phyloP scores from a whole-genome alignment of 2,329 filamentous ascomycete species.

The Talaromyces albobiverticillius region DNA sequence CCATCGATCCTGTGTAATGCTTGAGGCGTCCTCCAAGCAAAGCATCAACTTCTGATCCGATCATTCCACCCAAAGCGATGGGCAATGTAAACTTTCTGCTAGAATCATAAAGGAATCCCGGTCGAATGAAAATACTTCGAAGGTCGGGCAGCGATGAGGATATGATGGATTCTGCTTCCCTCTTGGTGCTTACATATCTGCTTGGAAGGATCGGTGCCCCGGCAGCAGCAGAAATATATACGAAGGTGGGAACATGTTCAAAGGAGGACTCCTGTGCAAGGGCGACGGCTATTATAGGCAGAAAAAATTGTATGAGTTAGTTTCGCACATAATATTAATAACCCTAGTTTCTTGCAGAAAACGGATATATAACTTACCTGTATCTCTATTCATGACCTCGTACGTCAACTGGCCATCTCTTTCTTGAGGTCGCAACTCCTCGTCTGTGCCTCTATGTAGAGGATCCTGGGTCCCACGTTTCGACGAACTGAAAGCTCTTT shows the following conservation, averaged over 20 bases:
- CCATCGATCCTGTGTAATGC: constrained; percentile 78
- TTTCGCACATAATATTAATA: background rate
- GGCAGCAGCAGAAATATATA: constrained; percentile 83
- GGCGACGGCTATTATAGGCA: constrained; percentile 61
- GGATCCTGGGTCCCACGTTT: constrained; percentile 67
- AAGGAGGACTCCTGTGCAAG: constrained; percentile 72
- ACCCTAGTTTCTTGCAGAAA: background rate
- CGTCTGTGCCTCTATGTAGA: constrained; percentile 58
- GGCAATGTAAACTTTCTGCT: constrained; percentile 79
- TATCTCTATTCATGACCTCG: constrained; percentile 94
- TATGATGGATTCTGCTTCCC: constrained; percentile 81
- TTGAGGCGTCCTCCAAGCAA: constrained; percentile 73
- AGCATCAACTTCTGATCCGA: constrained; percentile 73
- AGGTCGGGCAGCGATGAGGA: constrained; percentile 68
- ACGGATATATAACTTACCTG: constrained; percentile 42
- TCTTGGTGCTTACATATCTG: constrained; percentile 87
- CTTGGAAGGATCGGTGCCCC: constrained; percentile 80
- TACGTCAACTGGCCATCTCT: constrained; percentile 80
- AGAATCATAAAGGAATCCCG: constrained; percentile 85
- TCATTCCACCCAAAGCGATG: constrained; percentile 72
- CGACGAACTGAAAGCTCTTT: constrained; percentile 70
- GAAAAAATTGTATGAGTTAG: background rate
- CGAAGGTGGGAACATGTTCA: constrained; percentile 67
- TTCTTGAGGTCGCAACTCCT: constrained; percentile 63
- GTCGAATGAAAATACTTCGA: constrained; percentile 77